Conservation (phyloP, 495 filamentous ascomycete species). For the Tuber magnatum region DNA sequence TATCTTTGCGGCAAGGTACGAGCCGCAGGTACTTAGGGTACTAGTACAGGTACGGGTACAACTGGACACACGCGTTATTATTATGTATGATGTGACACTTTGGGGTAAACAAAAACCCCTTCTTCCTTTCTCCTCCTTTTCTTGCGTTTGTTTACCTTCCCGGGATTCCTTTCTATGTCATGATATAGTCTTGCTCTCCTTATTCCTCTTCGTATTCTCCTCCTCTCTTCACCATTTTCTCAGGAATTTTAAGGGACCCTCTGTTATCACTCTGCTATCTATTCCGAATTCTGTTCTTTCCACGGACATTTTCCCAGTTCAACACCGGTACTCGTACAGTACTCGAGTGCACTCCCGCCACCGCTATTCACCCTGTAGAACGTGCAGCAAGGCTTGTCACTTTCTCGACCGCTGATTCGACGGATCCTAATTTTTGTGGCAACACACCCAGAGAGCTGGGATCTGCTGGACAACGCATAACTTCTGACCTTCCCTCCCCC, state of each 20-base stretch:
- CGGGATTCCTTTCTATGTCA: neutral
- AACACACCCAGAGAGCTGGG: slow-evolving; percentile 23
- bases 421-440: neutral
- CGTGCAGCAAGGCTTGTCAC: slow-evolving; percentile 27
- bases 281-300: neutral
- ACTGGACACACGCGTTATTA: neutral
- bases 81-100: too few relatives aligned
- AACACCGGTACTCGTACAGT: neutral
- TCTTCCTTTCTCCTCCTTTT: neutral
- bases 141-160: neutral
- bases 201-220: neutral
- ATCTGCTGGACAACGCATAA: slow-evolving; percentile 36
- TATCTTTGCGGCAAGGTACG: neutral
- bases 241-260: neutral
- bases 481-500: slow-evolving; percentile 8
- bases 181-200: neutral
- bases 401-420: slow-evolving; percentile 19
- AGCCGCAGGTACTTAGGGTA: too few relatives aligned
- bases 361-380: neutral
- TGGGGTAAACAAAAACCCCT: neutral
- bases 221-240: neutral
- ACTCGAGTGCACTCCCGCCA: neutral
- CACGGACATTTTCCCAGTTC: neutral
- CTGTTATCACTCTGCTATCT: neutral
- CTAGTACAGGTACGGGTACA: too few relatives aligned